These are phyloP conservation scores for Ceratopteris richardii DNA, from an alignment of 75 land plant species.

Conservation along the genomic window DNA sequence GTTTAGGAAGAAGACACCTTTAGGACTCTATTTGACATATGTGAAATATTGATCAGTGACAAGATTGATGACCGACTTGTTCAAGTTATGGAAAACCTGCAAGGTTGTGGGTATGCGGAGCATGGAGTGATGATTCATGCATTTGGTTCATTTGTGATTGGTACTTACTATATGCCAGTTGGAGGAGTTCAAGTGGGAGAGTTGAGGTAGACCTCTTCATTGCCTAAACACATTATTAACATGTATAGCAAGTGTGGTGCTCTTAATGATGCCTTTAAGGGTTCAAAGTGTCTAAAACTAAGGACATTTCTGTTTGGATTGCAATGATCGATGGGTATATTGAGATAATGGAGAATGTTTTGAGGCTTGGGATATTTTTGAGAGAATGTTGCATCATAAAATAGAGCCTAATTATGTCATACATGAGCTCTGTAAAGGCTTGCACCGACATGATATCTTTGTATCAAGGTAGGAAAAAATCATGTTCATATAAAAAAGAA, in stretches of 20 bases:
- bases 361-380: not conserved
- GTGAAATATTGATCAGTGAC: slow-evolving; percentile 72
- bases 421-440: not conserved
- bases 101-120: slow-evolving; percentile 69
- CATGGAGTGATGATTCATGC: slow-evolving; percentile 82
- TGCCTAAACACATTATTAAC: slow-evolving; percentile 36
- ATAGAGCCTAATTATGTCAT: not conserved
- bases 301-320: slow-evolving; percentile 12
- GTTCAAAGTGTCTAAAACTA: slow-evolving; percentile 5
- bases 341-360: not conserved
- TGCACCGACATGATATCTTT: not conserved
- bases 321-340: slow-evolving; percentile 6
- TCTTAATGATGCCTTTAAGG: slow-evolving; percentile 12
- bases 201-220: slow-evolving; percentile 26
- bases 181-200: slow-evolving; percentile 88
- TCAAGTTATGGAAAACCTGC: slow-evolving; percentile 87
- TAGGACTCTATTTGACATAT: slow-evolving; percentile 38
- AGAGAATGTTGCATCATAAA: not conserved
- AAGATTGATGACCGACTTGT: slow-evolving; percentile 71
- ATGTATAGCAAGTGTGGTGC: slow-evolving; percentile 52
- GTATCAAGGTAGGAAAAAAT: too few species aligned
- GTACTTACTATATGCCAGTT: slow-evolving; percentile 87
- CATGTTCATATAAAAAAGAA: not conserved
- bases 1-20: slow-evolving; percentile 50
- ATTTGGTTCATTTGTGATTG: slow-evolving; percentile 83